Percentiles rank a stretch among this genome's conserved stretches.
Conservation (phyloP, 805 yeast species). For the Suhomyces pyralidae region DNA sequence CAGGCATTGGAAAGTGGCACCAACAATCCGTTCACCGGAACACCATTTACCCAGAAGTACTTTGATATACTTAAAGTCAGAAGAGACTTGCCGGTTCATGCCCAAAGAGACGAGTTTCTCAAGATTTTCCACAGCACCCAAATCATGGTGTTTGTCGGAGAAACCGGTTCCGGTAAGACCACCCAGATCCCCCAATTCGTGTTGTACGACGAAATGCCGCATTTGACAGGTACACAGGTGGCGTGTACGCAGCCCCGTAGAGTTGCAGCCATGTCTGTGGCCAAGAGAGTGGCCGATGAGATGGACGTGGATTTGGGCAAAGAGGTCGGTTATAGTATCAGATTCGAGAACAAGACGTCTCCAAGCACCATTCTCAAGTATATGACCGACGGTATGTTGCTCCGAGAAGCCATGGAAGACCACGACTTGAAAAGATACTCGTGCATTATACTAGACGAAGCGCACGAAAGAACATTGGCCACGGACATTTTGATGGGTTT, state of each 20-base stretch:
- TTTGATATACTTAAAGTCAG: constrained; percentile 74
- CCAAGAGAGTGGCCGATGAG: constrained; percentile 95
- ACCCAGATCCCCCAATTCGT: constrained; percentile 98
- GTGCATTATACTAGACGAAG: constrained; percentile 93
- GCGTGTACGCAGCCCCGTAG: constrained; percentile 98
- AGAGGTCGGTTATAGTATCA: constrained; percentile 92
- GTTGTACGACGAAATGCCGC: constrained; percentile 88
- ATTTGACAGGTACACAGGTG: constrained; percentile 74
- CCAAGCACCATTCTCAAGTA: constrained; percentile 81
- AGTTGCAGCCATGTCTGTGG: constrained; percentile 99
- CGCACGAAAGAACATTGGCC: constrained; percentile 95
- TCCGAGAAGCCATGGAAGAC: constrained; percentile 97
- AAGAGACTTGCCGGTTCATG: constrained; percentile 89
- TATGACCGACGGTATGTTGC: constrained; percentile 98
- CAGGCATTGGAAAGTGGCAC: constrained; percentile 53
- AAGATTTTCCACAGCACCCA: constrained; percentile 81
- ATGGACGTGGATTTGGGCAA: constrained; percentile 91
- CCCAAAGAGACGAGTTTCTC: constrained; percentile 87
- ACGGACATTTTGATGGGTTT: constrained; percentile 97
- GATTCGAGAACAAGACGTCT: constrained; percentile 88
- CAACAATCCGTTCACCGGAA: constrained; percentile 78
- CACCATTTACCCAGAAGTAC: constrained; percentile 59
- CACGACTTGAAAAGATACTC: constrained; percentile 77
- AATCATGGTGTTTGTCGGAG: constrained; percentile 98
- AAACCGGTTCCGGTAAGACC: constrained; percentile 98